Evolutionary conservation across 1,139 yeast genomes (phyloP).

Genomic region (Kurtzmaniella quercitrusa): DNA sequence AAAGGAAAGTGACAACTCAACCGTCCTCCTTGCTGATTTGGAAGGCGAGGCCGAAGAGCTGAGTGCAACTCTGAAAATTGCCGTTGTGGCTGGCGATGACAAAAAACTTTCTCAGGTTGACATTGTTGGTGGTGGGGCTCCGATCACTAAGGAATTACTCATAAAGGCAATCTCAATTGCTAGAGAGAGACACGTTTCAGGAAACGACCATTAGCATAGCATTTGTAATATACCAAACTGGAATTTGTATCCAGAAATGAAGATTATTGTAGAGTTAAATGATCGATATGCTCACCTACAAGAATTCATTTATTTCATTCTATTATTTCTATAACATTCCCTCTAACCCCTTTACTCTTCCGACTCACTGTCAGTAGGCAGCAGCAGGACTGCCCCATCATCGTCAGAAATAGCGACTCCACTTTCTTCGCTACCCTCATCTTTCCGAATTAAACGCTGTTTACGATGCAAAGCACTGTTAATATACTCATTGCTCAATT

Average conservation of each 20-base stretch:
- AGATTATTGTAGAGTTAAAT: no score
- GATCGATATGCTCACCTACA: no score
- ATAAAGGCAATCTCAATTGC: slow-evolving; percentile 45
- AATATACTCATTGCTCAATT: slow-evolving; percentile 13
- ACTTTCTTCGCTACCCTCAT: slow-evolving; percentile 16
- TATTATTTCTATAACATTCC: not conserved
- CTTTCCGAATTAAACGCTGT: slow-evolving; percentile 32
- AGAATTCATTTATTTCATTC: no score
- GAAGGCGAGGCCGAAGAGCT: slow-evolving; percentile 80
- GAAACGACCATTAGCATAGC: not conserved
- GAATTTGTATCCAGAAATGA: not conserved
- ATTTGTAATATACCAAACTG: not conserved
- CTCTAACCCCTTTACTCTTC: not conserved
- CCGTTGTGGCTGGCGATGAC: slow-evolving; percentile 28
- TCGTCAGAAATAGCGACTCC: not conserved
- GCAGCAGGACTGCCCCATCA: slow-evolving; percentile 1
- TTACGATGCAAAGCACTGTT: slow-evolving; percentile 22
- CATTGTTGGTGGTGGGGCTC: slow-evolving; percentile 38
- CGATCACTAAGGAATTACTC: slow-evolving; percentile 45
- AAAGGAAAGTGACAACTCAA: slow-evolving; percentile 26
- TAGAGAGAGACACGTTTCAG: slow-evolving; percentile 17
- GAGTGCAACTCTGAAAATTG: slow-evolving; percentile 39
- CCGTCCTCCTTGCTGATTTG: slow-evolving; percentile 59
- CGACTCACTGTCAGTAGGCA: not conserved
- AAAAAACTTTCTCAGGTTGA: slow-evolving; percentile 25